Conservation (phyloP, 495 filamentous ascomycete genomes). For the Barbatosphaeria neglecta region DNA sequence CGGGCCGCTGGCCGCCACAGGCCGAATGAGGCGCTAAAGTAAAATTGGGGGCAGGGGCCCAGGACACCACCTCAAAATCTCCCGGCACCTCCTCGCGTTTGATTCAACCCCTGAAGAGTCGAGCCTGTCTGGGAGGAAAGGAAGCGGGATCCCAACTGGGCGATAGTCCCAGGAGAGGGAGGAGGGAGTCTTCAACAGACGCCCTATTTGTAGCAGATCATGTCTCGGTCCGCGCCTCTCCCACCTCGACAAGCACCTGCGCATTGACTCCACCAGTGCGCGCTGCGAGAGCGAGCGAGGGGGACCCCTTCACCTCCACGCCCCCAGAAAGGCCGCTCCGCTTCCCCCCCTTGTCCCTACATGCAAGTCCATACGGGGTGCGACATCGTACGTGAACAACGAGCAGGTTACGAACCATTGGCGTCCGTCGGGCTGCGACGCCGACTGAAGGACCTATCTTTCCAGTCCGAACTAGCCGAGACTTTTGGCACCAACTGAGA, state of each 20-base stretch:
- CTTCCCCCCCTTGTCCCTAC: background rate
- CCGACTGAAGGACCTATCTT: too few relatives aligned
- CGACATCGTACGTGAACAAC: too few relatives aligned
- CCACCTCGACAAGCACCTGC: too few relatives aligned
- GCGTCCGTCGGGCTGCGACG: too few relatives aligned
- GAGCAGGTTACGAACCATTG: too few relatives aligned
- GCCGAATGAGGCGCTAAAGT: background rate
- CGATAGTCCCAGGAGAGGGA: background rate
- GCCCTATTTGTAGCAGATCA: slow-evolving; percentile 6
- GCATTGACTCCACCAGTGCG: slow-evolving; percentile 4
- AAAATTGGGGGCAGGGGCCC: background rate
- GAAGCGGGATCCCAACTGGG: background rate
- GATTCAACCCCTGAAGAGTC: background rate
- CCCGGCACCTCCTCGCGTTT: background rate
- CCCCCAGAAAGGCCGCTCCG: background rate
- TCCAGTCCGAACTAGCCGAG: too few relatives aligned
- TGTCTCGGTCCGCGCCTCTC: slow-evolving; percentile 6
- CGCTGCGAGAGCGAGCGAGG: background rate
- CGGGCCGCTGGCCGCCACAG: background rate
- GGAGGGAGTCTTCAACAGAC: background rate
- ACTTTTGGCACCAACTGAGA: too few relatives aligned
- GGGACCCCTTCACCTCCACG: too few relatives aligned
- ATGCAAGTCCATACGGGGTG: too few relatives aligned
- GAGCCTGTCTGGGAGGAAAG: background rate
- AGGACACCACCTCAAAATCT: background rate